Conservation (phyloP, 2,329 filamentous ascomycete genomes). For the Scolecobasidium constrictum region DNA sequence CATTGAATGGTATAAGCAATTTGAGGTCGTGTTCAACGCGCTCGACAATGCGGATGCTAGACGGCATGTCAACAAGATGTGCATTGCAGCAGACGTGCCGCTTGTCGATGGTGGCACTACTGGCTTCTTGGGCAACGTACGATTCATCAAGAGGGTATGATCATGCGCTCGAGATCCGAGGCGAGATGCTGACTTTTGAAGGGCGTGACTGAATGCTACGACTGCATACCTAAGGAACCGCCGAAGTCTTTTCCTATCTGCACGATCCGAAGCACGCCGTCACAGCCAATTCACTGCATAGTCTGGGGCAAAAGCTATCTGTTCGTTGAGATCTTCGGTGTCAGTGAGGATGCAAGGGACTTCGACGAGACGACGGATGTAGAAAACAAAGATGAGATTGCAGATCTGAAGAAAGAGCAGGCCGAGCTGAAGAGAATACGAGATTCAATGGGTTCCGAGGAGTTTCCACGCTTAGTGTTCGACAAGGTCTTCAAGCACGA, state of each 20-base stretch:
- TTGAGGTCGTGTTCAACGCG: conserved; percentile 88
- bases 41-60: conserved; percentile 91
- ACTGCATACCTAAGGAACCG: conserved; percentile 80
- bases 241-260: conserved; percentile 94
- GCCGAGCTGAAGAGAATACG: conserved; percentile 75
- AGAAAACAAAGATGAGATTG: conserved; percentile 81
- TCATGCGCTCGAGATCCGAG: not conserved
- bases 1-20: conserved; percentile 75
- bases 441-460: conserved; percentile 63
- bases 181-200: conserved; percentile 19
- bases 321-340: conserved; percentile 86
- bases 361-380: conserved; percentile 71
- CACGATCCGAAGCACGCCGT: conserved; percentile 92
- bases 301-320: conserved; percentile 98
- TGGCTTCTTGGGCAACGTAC: conserved; percentile 94
- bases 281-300: conserved; percentile 95
- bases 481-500: conserved; percentile 87
- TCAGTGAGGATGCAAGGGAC: conserved; percentile 73
- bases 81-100: conserved; percentile 78
- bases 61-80: conserved; percentile 96
- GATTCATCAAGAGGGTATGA: conserved; percentile 74
- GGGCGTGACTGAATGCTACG: conserved; percentile 87
- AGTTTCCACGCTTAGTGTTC: conserved; percentile 73
- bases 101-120: conserved; percentile 95
- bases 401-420: conserved; percentile 74